Conservation (phyloP, 192 early-diverging fungal species). For the Backusella parvicylindrica region DNA sequence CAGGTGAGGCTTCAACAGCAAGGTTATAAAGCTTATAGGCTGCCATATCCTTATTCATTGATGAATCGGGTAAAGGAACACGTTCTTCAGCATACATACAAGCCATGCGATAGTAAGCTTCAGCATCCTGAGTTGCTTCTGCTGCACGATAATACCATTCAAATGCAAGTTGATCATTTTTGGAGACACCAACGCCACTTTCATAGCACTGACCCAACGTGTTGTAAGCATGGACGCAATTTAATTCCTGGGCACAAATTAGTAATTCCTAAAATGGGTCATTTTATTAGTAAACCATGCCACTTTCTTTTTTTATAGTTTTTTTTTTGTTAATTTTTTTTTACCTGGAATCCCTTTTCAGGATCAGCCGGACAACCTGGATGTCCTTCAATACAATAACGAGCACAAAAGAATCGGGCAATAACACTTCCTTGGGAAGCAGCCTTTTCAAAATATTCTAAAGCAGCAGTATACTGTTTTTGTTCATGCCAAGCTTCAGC, state of each 20-base stretch:
- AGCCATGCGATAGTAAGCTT: conserved; percentile 31
- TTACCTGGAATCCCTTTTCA: conserved; percentile 19
- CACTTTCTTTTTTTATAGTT: not conserved
- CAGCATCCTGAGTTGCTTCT: conserved; percentile 18
- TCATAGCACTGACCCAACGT: conserved; percentile 33
- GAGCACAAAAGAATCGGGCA: conserved; percentile 26
- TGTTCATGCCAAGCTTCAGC: conserved; percentile 26
- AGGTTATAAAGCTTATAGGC: not conserved
- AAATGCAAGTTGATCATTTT: conserved; percentile 15
- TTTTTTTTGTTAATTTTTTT: not conserved
- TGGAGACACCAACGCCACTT: conserved; percentile 21
- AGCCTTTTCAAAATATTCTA: conserved; percentile 24
- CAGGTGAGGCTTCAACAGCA: not conserved
- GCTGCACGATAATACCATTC: conserved; percentile 31
- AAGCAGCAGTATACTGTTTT: conserved; percentile 25
- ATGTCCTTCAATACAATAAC: conserved; percentile 22
- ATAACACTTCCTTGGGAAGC: conserved; percentile 23
- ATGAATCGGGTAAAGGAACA: not conserved
- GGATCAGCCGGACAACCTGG: conserved; percentile 19
- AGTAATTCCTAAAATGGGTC: conserved; percentile 14
- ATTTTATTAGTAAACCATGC: not conserved
- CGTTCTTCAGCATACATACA: conserved; percentile 9
- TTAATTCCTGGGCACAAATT: conserved; percentile 26
- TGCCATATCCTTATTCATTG: not conserved
- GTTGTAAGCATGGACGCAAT: conserved; percentile 28